Conservation (phyloP, 768 basidiomycete genomes). For the Phylloporus arenicola region DNA sequence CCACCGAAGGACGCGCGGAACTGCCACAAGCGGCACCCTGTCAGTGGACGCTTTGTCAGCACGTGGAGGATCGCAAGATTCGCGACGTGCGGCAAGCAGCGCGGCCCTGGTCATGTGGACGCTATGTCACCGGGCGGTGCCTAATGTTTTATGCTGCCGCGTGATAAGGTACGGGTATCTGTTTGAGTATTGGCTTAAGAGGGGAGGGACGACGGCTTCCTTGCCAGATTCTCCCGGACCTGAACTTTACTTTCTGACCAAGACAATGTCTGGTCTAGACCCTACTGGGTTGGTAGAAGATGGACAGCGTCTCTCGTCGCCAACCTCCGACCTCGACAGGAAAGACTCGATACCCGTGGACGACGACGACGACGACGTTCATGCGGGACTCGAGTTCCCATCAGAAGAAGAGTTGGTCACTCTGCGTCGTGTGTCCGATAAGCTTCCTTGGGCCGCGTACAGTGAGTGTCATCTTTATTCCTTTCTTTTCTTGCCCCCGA, state of each 20-base stretch:
- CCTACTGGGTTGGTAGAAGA: constrained; percentile 13
- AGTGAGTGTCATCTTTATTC: constrained; percentile 2
- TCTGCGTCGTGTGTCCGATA: constrained; percentile 56
- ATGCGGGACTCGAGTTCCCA: constrained; percentile 57
- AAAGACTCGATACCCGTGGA: constrained; percentile 9
- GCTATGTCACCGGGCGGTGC: too few relatives aligned
- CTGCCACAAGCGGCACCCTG: too few relatives aligned
- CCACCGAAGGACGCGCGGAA: too few relatives aligned
- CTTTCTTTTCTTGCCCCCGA: neutral
- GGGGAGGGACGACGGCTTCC: neutral
- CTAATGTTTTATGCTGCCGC: too few relatives aligned
- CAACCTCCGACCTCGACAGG: constrained; percentile 15
- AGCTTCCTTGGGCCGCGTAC: constrained; percentile 54
- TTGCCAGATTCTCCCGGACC: neutral
- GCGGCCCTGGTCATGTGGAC: too few relatives aligned
- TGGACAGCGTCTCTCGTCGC: constrained; percentile 1
- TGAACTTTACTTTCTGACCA: neutral
- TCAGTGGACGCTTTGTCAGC: too few relatives aligned
- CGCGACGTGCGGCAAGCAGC: too few relatives aligned
- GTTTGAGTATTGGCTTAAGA: constrained; percentile 7
- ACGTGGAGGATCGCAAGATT: too few relatives aligned
- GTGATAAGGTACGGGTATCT: neutral
- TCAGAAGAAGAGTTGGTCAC: constrained; percentile 55
- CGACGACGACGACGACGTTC: constrained; percentile 30
- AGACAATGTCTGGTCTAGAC: constrained; percentile 9